phyloP scores from a whole-genome alignment of 169 alveolate species.

The Cryptosporidium felis region DNA sequence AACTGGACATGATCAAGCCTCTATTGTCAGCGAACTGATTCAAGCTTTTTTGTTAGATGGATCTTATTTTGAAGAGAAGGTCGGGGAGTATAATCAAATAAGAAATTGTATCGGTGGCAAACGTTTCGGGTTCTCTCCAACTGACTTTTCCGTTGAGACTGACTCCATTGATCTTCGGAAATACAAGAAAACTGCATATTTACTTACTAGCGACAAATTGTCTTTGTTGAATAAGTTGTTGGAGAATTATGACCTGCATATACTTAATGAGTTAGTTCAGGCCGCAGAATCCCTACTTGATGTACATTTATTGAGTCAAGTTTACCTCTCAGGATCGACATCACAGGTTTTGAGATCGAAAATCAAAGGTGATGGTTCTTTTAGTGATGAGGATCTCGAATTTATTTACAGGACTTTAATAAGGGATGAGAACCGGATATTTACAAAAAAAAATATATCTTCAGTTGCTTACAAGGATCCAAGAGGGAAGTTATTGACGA shows the following conservation, averaged over 20 bases:
- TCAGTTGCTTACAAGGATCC: neutral
- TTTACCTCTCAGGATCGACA: conserved; percentile 17
- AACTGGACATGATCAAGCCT: neutral
- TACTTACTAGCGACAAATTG: too few species aligned
- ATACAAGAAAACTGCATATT: too few species aligned
- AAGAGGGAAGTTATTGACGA: neutral
- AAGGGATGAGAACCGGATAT: neutral
- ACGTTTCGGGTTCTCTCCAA: neutral
- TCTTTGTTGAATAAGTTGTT: too few species aligned
- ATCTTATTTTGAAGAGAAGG: neutral
- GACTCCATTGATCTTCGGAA: too few species aligned
- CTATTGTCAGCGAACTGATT: too few species aligned
- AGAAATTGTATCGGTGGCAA: conserved; percentile 11
- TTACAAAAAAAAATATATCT: neutral
- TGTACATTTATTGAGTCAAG: neutral
- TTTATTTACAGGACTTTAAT: conserved; percentile 2
- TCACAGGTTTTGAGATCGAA: neutral
- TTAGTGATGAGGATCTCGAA: neutral
- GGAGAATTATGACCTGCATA: too few species aligned
- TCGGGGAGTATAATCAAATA: neutral
- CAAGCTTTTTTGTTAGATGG: neutral
- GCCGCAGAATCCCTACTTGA: neutral
- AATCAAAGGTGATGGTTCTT: neutral
- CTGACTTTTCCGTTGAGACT: neutral
- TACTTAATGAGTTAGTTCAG: neutral